phyloP scores from a whole-genome alignment of 768 basidiomycete genomes.

The Wakefieldia striispora region DNA sequence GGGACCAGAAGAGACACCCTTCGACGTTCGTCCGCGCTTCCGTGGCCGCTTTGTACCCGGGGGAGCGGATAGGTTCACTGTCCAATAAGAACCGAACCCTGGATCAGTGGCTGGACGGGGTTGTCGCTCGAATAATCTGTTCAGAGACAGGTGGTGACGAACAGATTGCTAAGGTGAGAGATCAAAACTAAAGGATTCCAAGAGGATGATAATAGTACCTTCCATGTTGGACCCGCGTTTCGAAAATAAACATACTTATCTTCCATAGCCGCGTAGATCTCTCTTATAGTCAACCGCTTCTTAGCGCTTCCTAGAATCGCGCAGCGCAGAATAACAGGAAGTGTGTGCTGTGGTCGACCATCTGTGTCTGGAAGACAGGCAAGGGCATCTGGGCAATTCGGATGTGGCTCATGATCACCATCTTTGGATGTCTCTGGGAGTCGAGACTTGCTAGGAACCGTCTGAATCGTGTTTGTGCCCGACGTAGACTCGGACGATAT shows the following conservation, averaged over 20 bases:
- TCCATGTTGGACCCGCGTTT: slow-evolving; percentile 82
- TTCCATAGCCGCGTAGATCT: slow-evolving; percentile 87
- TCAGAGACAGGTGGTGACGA: slow-evolving; percentile 79
- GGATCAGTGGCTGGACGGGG: slow-evolving; percentile 82
- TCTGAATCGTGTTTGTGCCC: slow-evolving; percentile 31
- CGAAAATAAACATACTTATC: slow-evolving; percentile 80
- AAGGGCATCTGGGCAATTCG: slow-evolving; percentile 75
- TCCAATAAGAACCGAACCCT: slow-evolving; percentile 88
- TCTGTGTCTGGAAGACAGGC: slow-evolving; percentile 77
- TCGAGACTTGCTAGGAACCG: slow-evolving; percentile 19
- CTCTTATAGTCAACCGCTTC: slow-evolving; percentile 76
- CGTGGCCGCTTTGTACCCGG: slow-evolving; percentile 84
- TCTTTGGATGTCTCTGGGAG: slow-evolving; percentile 24
- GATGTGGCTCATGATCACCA: slow-evolving; percentile 59
- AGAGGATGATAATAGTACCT: slow-evolving; percentile 44
- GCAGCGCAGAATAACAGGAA: slow-evolving; percentile 82
- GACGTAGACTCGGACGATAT: slow-evolving; percentile 36
- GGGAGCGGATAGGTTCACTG: slow-evolving; percentile 81
- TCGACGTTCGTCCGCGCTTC: slow-evolving; percentile 67
- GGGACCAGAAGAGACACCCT: slow-evolving; percentile 32
- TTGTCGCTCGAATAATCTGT: slow-evolving; percentile 79
- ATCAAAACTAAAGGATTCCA: neutral
- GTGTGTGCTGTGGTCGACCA: slow-evolving; percentile 77
- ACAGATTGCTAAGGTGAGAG: slow-evolving; percentile 69
- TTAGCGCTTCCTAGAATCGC: slow-evolving; percentile 77